Conservation (phyloP, 2,329 filamentous ascomycete genomes). For the Pseudopithomyces maydicus region DNA sequence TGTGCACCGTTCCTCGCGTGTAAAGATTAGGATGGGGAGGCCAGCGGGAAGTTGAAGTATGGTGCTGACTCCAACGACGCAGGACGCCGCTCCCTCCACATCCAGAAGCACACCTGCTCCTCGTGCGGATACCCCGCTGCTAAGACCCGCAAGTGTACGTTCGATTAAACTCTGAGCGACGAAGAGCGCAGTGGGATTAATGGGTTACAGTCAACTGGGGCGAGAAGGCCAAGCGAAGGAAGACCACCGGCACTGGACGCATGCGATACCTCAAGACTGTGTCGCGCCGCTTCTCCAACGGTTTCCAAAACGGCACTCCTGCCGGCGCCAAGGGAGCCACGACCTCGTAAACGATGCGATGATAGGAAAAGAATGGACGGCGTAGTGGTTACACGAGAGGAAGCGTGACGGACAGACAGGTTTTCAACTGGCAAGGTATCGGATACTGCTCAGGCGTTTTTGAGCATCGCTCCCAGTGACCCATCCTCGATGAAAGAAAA, state of each 20-base stretch:
- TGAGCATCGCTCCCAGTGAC: constrained; percentile 36
- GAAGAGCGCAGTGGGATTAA: constrained; percentile 27
- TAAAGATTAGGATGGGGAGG: constrained; percentile 13
- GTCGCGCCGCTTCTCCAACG: constrained; percentile 94
- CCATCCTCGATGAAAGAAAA: constrained; percentile 31
- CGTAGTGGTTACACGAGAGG: constrained; percentile 30
- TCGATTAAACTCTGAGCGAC: constrained; percentile 9
- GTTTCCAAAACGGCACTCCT: constrained; percentile 89
- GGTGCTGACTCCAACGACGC: constrained; percentile 36
- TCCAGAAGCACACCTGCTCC: constrained; percentile 99
- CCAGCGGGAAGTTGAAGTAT: constrained; percentile 18
- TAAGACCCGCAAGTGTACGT: constrained; percentile 98
- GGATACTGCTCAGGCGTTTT: constrained; percentile 46
- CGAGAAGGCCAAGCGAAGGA: constrained; percentile 99
- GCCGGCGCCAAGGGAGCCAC: constrained; percentile 77
- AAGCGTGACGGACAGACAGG: constrained; percentile 37
- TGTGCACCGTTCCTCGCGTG: constrained; percentile 53
- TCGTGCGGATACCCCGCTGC: constrained; percentile 96
- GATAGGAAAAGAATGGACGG: constrained; percentile 22
- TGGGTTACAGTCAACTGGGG: constrained; percentile 87
- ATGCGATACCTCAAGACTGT: constrained; percentile 94
- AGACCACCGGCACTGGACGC: constrained; percentile 96
- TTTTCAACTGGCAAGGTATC: constrained; percentile 33
- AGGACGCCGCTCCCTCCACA: constrained; percentile 97
- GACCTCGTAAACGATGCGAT: constrained; percentile 29